Evolutionary conservation across 2,329 filamentous ascomycete species (phyloP).

Genomic region (Pseudogymnoascus sp.): DNA sequence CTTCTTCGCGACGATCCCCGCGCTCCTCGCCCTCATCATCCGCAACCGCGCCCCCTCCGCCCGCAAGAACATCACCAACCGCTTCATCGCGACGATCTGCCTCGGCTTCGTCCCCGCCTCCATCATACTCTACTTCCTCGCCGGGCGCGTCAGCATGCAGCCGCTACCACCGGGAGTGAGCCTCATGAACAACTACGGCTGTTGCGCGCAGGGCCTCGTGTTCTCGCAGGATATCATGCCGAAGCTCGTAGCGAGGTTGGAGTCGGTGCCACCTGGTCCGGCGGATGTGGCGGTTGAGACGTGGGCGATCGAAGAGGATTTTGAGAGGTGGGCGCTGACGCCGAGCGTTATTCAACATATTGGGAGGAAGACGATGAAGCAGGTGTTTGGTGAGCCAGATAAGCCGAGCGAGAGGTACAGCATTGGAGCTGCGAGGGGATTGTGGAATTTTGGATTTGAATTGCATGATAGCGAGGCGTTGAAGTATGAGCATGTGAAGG

Average conservation of each 20-base stretch:
- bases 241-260: constrained; percentile 22
- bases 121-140: constrained; percentile 15
- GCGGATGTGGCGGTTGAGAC: constrained; percentile 32
- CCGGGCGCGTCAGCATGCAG: constrained; percentile 15
- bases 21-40: not conserved
- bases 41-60: not conserved
- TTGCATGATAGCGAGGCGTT: constrained; percentile 5
- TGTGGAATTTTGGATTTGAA: constrained; percentile 18
- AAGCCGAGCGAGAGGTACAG: not conserved
- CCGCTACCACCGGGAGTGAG: constrained; percentile 19
- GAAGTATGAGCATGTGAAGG: constrained; percentile 1
- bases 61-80: constrained; percentile 7
- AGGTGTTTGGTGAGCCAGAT: constrained; percentile 10
- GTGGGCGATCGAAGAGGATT: constrained; percentile 24
- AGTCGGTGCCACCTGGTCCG: constrained; percentile 15
- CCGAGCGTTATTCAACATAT: constrained; percentile 33
- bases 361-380: constrained; percentile 21
- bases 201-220: constrained; percentile 32
- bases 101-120: constrained; percentile 12
- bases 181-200: constrained; percentile 32
- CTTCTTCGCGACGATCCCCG: not conserved
- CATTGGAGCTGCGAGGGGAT: constrained; percentile 7
- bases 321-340: constrained; percentile 31
- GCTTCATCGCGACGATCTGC: constrained; percentile 7
- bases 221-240: constrained; percentile 23